Percentiles rank a stretch among this genome's conserved stretches.
phyloP scores from a whole-genome alignment of 176 grass and related monocot genomes.

The Cocos nucifera region DNA sequence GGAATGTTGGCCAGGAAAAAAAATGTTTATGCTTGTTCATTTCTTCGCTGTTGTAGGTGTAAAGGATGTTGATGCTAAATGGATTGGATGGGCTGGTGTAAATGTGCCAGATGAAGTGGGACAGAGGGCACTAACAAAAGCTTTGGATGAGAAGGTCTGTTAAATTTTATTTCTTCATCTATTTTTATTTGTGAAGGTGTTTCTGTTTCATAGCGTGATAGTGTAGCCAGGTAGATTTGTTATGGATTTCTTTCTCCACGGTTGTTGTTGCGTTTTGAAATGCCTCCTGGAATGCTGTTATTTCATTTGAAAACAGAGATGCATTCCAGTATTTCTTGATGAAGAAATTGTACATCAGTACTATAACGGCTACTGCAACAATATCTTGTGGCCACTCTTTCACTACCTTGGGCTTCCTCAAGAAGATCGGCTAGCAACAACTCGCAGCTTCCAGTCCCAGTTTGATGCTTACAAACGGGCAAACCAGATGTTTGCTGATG shows the following conservation, averaged over 20 bases:
- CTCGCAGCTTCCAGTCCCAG: conserved; percentile 90
- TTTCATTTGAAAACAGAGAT: conserved; percentile 57
- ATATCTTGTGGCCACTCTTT: conserved; percentile 97
- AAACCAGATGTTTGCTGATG: conserved; percentile 97
- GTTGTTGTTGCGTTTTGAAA: too few relatives aligned
- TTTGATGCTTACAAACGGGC: conserved; percentile 93
- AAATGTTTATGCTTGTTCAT: conserved; percentile 10
- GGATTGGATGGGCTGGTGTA: conserved; percentile 98
- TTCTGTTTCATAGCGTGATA: too few relatives aligned
- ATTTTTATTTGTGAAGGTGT: background rate
- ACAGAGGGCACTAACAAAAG: conserved; percentile 68
- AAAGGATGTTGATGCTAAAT: conserved; percentile 95
- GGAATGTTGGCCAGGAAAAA: too few relatives aligned
- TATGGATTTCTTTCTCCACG: too few relatives aligned
- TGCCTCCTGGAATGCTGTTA: background rate
- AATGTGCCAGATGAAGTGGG: conserved; percentile 92
- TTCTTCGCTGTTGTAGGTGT: conserved; percentile 41
- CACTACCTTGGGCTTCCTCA: conserved; percentile 95
- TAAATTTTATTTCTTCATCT: conserved; percentile 1
- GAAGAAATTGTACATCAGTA: conserved; percentile 99
- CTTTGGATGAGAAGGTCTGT: conserved; percentile 84
- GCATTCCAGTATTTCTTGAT: conserved; percentile 95
- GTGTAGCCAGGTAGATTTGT: too few relatives aligned
- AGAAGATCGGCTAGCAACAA: conserved; percentile 94
- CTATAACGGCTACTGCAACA: conserved; percentile 99